Evolutionary conservation across 1,139 yeast species (phyloP).

Genomic region (Taphrina communis): DNA sequence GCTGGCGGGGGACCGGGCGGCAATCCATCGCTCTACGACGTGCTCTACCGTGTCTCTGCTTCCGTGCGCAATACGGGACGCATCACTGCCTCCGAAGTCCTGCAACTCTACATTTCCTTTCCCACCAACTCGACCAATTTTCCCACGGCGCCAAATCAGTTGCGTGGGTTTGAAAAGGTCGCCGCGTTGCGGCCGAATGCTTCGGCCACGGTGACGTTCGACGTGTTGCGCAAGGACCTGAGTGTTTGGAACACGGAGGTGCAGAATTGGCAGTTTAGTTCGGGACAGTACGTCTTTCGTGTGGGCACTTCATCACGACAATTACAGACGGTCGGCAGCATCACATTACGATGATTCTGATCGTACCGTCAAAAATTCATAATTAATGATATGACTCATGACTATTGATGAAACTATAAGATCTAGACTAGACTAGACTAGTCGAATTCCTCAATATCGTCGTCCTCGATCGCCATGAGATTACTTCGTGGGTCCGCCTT

Average conservation of each 20-base stretch:
- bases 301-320: slow-evolving; percentile 63
- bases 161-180: slow-evolving; percentile 68
- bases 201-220: slow-evolving; percentile 55
- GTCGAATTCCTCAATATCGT: slow-evolving; percentile 6
- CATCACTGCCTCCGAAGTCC: slow-evolving; percentile 60
- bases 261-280: slow-evolving; percentile 67
- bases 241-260: slow-evolving; percentile 64
- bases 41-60: slow-evolving; percentile 59
- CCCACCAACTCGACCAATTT: slow-evolving; percentile 56
- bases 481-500: not conserved
- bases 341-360: not conserved
- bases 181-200: slow-evolving; percentile 57
- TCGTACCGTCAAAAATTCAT: not conserved
- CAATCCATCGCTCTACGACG: slow-evolving; percentile 57
- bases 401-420: too few relatives aligned
- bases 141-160: slow-evolving; percentile 54
- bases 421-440: not conserved
- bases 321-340: slow-evolving; percentile 51
- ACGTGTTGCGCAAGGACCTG: slow-evolving; percentile 62
- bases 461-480: not conserved
- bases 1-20: slow-evolving; percentile 69
- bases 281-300: slow-evolving; percentile 62
- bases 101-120: slow-evolving; percentile 64
- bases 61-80: slow-evolving; percentile 61
- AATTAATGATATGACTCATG: too few relatives aligned